These are phyloP conservation scores for Adansonia gregorii DNA, from an alignment of 441 rosid species.

Conservation along the genomic window DNA sequence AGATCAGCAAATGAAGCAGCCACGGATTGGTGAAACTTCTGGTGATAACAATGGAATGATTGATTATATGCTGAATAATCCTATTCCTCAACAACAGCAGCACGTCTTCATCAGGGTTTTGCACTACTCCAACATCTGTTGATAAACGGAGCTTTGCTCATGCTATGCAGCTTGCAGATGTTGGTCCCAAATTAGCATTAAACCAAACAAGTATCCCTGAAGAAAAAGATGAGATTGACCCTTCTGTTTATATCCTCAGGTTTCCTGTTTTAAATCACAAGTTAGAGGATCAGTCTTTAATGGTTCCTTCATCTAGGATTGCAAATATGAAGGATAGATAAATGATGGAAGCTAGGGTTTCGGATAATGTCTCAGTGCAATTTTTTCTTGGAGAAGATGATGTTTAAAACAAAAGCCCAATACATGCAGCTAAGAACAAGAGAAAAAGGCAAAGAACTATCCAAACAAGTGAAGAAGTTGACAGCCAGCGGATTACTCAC, in stretches of 20 bases:
- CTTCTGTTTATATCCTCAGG: conserved; percentile 76
- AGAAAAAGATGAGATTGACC: conserved; percentile 68
- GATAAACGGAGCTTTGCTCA: conserved; percentile 77
- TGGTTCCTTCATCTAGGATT: conserved; percentile 41
- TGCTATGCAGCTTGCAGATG: conserved; percentile 83
- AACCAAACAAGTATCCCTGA: conserved; percentile 57
- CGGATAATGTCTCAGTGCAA: conserved; percentile 53
- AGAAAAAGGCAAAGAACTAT: conserved; percentile 69
- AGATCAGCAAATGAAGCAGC: conserved; percentile 36
- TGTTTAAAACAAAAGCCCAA: conserved; percentile 33
- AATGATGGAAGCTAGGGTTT: conserved; percentile 50
- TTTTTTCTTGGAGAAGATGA: conserved; percentile 46
- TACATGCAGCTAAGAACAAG: conserved; percentile 55
- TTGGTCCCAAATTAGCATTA: conserved; percentile 66
- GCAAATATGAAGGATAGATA: conserved; percentile 25
- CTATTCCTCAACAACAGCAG: conserved; percentile 42
- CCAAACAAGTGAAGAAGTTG: conserved; percentile 90
- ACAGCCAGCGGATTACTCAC: conserved; percentile 87
- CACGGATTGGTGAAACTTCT: conserved; percentile 40
- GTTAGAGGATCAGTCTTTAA: conserved; percentile 39
- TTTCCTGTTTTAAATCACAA: conserved; percentile 74
- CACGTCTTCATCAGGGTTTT: conserved; percentile 45
- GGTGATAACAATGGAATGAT: conserved; percentile 46
- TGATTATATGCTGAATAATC: conserved; percentile 59
- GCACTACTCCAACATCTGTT: conserved; percentile 46